A percentile compares a stretch with the other conserved stretches of the same genome.
phyloP scores from a whole-genome alignment of 78 protist species.

The Acrasis kona region DNA sequence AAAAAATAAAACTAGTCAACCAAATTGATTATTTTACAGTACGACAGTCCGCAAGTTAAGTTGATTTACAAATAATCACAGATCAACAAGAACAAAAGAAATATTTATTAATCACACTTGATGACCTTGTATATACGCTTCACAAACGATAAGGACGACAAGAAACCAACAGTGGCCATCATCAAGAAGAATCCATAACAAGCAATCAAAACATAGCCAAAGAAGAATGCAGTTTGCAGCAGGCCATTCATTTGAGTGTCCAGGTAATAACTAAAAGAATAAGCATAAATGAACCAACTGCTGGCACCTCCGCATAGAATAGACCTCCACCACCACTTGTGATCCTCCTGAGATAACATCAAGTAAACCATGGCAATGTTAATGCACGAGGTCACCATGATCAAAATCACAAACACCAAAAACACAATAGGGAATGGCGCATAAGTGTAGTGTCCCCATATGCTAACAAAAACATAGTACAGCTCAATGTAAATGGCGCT shows the following conservation, averaged over 20 bases:
- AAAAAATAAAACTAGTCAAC: too few relatives aligned
- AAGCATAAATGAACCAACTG: constrained; percentile 69
- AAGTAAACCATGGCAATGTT: constrained; percentile 89
- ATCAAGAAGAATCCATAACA: constrained; percentile 81
- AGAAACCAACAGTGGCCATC: constrained; percentile 89
- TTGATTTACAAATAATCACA: not conserved
- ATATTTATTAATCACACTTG: constrained; percentile 58
- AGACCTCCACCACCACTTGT: constrained; percentile 92
- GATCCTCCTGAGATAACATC: constrained; percentile 91
- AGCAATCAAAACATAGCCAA: constrained; percentile 79
- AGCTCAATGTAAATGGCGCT: constrained; percentile 92
- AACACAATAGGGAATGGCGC: constrained; percentile 82
- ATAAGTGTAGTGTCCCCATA: constrained; percentile 89
- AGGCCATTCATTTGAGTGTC: constrained; percentile 85
- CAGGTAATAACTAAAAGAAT: constrained; percentile 65
- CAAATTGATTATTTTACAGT: too few relatives aligned
- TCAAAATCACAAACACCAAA: constrained; percentile 68
- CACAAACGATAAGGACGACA: constrained; percentile 72
- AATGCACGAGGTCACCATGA: constrained; percentile 89
- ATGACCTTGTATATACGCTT: constrained; percentile 65
- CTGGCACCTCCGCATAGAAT: constrained; percentile 80
- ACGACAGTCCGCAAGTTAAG: not conserved
- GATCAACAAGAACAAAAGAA: not conserved
- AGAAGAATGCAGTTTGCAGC: constrained; percentile 82
- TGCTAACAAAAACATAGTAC: constrained; percentile 76